Base-by-base conservation (phyloP, 768 basidiomycete genomes). In the Rhodosporidiobolus sp. region DNA sequence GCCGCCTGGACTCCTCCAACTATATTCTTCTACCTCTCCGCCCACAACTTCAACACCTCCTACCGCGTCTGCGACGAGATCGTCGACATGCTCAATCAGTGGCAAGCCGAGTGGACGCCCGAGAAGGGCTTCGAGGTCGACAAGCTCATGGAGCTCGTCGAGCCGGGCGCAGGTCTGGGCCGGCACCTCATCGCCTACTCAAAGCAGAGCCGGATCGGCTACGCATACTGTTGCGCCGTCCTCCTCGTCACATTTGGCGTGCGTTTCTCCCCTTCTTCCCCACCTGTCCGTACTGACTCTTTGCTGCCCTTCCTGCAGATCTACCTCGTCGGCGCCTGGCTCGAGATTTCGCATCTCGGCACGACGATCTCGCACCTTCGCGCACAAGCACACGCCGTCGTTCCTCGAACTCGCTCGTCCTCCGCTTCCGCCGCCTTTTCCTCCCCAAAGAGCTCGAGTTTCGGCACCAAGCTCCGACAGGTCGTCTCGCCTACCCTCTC, bases 321-420 rank as follows among this genome's bases (percentile, higher is more conserved):
- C 45, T 75, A 75, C 62, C 24, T 70, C 26, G 20, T 56, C 38
- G 73, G 60, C 34, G 56, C 65, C 5, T 49, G 10, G 4, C 69
- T 65, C 56, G 70, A 72, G n/a, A 38, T 68, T 14, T 12, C 61
- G 1, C 68, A 70, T 17, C 59, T 74, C 26, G 4, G 19, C 19
- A 0, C 1, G 1, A 56, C 64, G 12, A 50, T 69, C 55, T 9
- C n/a, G 9, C 28, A 65, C 30, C 61, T 74, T 1, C 56, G 54
- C 19, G 45, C 30, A 0, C 45, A 61, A 20, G 50, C 61, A 43
- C 8, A 7, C 38, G 14, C 38, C 7, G 8, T 7, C 14, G 38
- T 14, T 14, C 7, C 7, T 14, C 3, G 32, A 38, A 12, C 32
- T 46, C 14, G 30, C n/a, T 32, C 67, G 52, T 30, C 49, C 34